phyloP scores from a whole-genome alignment of 352 stramenopile genomes.

The Globisporangium mamillatum region DNA sequence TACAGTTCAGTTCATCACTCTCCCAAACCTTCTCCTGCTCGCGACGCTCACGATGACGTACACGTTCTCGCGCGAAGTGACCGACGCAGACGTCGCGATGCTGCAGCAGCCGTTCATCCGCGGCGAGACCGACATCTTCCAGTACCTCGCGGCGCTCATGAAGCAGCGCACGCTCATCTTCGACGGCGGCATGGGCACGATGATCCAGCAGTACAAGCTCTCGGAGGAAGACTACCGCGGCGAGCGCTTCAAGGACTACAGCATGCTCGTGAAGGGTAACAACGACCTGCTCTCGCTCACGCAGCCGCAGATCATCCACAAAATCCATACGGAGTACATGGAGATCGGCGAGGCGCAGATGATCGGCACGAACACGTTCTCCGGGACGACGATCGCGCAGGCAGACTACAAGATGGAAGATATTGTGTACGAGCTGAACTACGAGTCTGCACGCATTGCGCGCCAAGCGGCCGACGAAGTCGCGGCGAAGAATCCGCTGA shows the following conservation, averaged over 20 bases:
- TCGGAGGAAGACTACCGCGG: conserved; percentile 95
- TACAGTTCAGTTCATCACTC: neutral
- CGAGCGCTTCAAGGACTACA: conserved; percentile 92
- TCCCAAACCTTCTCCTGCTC: neutral
- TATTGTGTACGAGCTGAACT: conserved; percentile 96
- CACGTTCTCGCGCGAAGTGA: conserved; percentile 25
- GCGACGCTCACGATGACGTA: conserved; percentile 12
- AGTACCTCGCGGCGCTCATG: conserved; percentile 71
- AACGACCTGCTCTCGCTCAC: conserved; percentile 97
- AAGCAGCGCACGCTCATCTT: conserved; percentile 91
- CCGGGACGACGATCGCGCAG: conserved; percentile 94
- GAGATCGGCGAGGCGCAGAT: conserved; percentile 90
- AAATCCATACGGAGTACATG: conserved; percentile 95
- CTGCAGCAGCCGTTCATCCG: conserved; percentile 61
- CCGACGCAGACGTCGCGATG: conserved; percentile 38
- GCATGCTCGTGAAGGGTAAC: conserved; percentile 95
- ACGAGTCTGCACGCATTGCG: conserved; percentile 87
- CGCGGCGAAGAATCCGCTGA: conserved; percentile 89
- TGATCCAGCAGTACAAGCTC: conserved; percentile 94
- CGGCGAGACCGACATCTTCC: conserved; percentile 72
- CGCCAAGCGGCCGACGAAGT: conserved; percentile 93
- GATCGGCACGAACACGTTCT: conserved; percentile 98
- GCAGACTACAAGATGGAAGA: conserved; percentile 97
- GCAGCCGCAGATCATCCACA: conserved; percentile 93
- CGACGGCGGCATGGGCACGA: conserved; percentile 97